Evolutionary conservation across 768 basidiomycete species (phyloP), one percentile per base, ranked within the genome.

Genomic region (Dacryopinax primogenitus): DNA sequence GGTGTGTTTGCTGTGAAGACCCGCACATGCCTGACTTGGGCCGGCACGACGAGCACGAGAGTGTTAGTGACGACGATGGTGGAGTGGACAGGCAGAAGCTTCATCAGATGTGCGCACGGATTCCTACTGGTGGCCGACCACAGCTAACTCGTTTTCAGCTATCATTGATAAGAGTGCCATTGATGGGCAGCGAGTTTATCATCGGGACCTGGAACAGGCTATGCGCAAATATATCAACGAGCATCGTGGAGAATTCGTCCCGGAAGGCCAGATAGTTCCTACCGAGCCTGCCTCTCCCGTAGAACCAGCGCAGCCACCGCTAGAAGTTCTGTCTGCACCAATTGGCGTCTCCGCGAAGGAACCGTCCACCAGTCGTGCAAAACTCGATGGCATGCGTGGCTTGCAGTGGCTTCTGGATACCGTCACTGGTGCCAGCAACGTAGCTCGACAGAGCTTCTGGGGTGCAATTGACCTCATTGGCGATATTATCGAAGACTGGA

Each of bases 11-110:
- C 85, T 7, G 93, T 98, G 67, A 96, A 93, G 82, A 97, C 95
- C 16, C 78, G 86, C 70, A 96, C 94, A 13, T 97, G 95, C 73
- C 80, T 98, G 58, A 98, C 84, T 80, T 99, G 93, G 93, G 93
- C 92, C 12, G 86, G 87, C 63, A 77, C 82, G 2, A 81, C 87
- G 63, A 82, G 86, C 26, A 88, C 88, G 4, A 84, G 81, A 66
- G 84, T 99, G 15, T 68, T 93, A 12, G 90, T 98, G 2, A 93
- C 91, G 41, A 92, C 89, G 2, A 84, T 88, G 68, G 90, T 98
- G 1, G 94, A 97, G 67, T 99, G 95, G 93, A 91, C 90, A 0
- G 94, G 94, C 45, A 82, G 92, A 70, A 94, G 91, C 76, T 98
- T 97, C 76, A 93, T 99, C 75, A 95, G 90, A 76, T 88, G 93